phyloP scores from a whole-genome alignment of 1,284 basidiomycete genomes.

The Cryptococcus hybrid region DNA sequence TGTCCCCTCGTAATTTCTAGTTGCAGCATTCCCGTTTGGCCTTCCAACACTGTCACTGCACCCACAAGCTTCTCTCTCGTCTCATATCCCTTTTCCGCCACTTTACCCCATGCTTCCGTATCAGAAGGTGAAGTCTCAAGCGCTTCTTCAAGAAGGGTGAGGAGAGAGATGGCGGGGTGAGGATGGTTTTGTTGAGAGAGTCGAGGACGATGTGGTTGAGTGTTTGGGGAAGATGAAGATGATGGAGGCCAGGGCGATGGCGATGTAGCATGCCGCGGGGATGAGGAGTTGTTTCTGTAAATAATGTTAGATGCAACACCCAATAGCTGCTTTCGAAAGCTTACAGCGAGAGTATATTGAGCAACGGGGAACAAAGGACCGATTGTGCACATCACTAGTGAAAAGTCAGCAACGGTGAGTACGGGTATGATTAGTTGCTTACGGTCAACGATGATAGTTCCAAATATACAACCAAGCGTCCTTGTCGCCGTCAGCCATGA shows the following conservation, averaged over 20 bases:
- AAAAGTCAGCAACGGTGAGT: background rate
- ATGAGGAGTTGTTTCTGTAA: constrained; percentile 54
- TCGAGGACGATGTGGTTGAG: constrained; percentile 57
- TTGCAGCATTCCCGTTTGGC: constrained; percentile 40
- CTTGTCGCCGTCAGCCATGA: constrained; percentile 12
- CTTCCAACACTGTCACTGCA: constrained; percentile 31
- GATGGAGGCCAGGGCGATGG: constrained; percentile 59
- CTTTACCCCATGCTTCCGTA: constrained; percentile 28
- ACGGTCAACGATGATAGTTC: constrained; percentile 41
- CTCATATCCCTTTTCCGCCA: constrained; percentile 21
- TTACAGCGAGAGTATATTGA: constrained; percentile 60
- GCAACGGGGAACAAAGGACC: constrained; percentile 62
- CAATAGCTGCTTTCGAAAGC: constrained; percentile 12
- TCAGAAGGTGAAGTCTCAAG: constrained; percentile 30
- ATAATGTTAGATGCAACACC: background rate
- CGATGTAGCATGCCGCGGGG: constrained; percentile 61
- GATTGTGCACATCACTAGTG: constrained; percentile 57
- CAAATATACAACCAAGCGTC: constrained; percentile 21
- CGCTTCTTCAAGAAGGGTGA: constrained; percentile 43
- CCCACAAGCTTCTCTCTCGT: constrained; percentile 26
- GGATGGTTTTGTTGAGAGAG: constrained; percentile 30
- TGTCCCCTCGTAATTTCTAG: constrained; percentile 52
- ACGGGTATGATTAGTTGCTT: constrained; percentile 6
- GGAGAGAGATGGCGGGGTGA: constrained; percentile 33
- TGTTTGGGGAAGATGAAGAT: constrained; percentile 68